These are phyloP conservation scores for Lactifluus pinguis DNA, from an alignment of 768 basidiomycete species.

Conservation along the genomic window DNA sequence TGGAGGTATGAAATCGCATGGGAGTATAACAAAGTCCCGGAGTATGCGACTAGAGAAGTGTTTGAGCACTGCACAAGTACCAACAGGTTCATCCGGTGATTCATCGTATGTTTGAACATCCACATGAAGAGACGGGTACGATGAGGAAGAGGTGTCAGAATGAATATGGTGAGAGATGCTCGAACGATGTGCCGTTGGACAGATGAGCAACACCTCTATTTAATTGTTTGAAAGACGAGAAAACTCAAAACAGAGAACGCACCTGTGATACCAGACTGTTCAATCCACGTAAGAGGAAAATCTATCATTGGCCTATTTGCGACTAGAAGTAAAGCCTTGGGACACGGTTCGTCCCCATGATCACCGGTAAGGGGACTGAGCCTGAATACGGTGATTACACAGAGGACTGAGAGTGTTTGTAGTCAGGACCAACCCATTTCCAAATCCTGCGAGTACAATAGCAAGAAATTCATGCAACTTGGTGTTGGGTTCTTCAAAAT, in stretches of 20 bases:
- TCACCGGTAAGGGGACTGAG: conserved; percentile 63
- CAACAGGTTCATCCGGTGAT: conserved; percentile 51
- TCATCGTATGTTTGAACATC: conserved; percentile 79
- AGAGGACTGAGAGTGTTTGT: not conserved
- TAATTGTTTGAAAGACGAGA: conserved; percentile 9
- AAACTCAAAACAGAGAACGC: conserved; percentile 16
- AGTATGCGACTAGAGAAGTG: conserved; percentile 70
- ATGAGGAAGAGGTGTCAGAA: conserved; percentile 56
- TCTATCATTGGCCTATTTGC: conserved; percentile 85
- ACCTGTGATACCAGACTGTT: conserved; percentile 82
- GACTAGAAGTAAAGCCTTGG: conserved; percentile 82
- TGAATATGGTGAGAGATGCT: conserved; percentile 79
- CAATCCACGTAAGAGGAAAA: conserved; percentile 77
- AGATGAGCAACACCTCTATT: conserved; percentile 79
- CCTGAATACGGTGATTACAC: conserved; percentile 30
- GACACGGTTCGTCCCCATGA: conserved; percentile 72
- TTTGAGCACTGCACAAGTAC: conserved; percentile 67
- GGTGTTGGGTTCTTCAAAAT: conserved; percentile 44
- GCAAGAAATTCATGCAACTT: conserved; percentile 76
- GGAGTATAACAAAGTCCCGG: conserved; percentile 81
- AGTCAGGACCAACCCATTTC: conserved; percentile 59
- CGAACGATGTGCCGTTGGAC: conserved; percentile 65
- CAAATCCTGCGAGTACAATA: conserved; percentile 83
- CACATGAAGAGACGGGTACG: conserved; percentile 55
- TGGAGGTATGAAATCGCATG: conserved; percentile 87